phyloP scores from a whole-genome alignment of 108 stramenopile species.

The Nitzschia putrida region DNA sequence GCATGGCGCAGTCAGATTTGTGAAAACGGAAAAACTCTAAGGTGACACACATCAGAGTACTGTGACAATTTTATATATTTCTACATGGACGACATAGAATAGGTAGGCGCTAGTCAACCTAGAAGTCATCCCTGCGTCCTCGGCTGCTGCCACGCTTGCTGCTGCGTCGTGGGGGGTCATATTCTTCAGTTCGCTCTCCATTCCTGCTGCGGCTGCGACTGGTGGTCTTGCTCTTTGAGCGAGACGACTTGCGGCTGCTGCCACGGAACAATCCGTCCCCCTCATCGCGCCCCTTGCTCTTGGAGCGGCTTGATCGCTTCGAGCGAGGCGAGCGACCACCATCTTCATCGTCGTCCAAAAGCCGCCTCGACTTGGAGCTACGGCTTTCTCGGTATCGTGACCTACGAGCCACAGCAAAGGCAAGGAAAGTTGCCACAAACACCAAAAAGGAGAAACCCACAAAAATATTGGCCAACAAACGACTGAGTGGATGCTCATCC shows the following conservation, averaged over 20 bases:
- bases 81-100: no score
- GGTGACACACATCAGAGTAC: no score
- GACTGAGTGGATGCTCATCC: constrained; percentile 45
- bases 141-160: constrained; percentile 38
- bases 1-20: no score
- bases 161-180: constrained; percentile 26
- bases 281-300: constrained; percentile 23
- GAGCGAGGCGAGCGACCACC: constrained; percentile 30
- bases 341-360: constrained; percentile 59
- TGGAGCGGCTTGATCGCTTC: constrained; percentile 43
- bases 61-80: no score
- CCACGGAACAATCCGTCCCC: constrained; percentile 46
- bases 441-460: constrained; percentile 69
- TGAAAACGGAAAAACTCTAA: no score
- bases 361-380: constrained; percentile 52
- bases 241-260: constrained; percentile 25
- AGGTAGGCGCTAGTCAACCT: constrained; percentile 3
- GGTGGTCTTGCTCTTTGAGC: constrained; percentile 27
- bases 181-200: constrained; percentile 22
- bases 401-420: constrained; percentile 83
- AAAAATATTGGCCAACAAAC: constrained; percentile 74
- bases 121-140: constrained; percentile 29
- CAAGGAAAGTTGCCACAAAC: constrained; percentile 84
- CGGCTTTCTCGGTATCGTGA: constrained; percentile 67
- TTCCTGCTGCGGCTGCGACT: constrained; percentile 15